Base-by-base conservation (phyloP, 2,329 filamentous ascomycete species). In the Arthrocladium fulminans region DNA sequence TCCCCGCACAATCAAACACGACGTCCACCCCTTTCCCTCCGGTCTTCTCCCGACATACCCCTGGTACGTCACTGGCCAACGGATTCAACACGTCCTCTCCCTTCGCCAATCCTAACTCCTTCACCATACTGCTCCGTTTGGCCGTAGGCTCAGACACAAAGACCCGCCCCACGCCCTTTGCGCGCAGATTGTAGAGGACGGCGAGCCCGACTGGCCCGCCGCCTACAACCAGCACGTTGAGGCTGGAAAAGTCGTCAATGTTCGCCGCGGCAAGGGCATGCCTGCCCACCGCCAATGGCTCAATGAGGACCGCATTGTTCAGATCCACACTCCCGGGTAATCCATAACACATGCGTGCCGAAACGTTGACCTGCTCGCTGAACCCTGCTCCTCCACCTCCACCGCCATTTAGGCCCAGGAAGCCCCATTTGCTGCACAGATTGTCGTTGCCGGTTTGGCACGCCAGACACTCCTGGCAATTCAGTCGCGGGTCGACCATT, bases 261-360 rank as follows among this genome's bases (percentile, higher is more conserved):
- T 40, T 40, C 25, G 70, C 72, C 40, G 70, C 65, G 30, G 73
- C 70, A 19, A 76, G 69, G 1, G 73, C 73, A 57, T 77, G 75
- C 68, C 72, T 76, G 15, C 70, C 74, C 1, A 78, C 75, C 3
- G 72, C 66, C 0, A 77, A 62, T 2, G 74, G 75, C 54, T 77
- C 74, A 35, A 76, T 66, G 19, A 78, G 64, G 1, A 74, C 74
- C 62, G 67, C 73, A 23, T 75, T 64, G 27, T 76, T 71, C 12
- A 77, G 58, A 3, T 76, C 71, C 8, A 77, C 58, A 2, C 68
- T 64, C 1, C 75, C 70, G 1, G 74, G 74, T 3, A 76, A 60
- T 32, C 66, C 45, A 62, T 60, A 68, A 68, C 3, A 73, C 52
- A 58, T 10, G 65, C 65, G 22, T 66, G 66, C 44, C 65, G 15